A percentile compares a stretch with the other conserved stretches of the same genome.
These are phyloP conservation scores for Erythrobasidium hasegawianum DNA, from an alignment of 1,284 basidiomycete species.

Conservation along the genomic window DNA sequence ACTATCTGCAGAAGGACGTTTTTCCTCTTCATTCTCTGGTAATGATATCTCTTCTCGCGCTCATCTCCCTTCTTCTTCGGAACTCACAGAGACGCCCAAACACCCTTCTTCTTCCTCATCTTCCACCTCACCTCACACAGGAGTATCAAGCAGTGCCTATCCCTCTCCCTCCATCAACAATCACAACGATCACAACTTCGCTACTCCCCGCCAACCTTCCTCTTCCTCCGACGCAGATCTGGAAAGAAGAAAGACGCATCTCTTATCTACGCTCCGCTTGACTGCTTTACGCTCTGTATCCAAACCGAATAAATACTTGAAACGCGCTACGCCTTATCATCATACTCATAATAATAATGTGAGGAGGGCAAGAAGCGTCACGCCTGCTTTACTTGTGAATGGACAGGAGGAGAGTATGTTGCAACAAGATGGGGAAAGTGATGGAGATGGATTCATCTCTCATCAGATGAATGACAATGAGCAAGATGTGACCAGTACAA, in stretches of 20 bases:
- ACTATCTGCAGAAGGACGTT: conserved; percentile 10
- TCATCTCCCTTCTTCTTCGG: background rate
- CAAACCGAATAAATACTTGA: conserved; percentile 15
- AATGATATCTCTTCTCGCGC: conserved; percentile 4
- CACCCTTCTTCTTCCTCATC: conserved; percentile 1
- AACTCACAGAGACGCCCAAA: conserved; percentile 6
- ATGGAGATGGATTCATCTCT: background rate
- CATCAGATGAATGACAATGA: background rate
- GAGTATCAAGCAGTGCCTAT: background rate
- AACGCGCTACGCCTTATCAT: conserved; percentile 23
- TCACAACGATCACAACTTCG: too few species aligned
- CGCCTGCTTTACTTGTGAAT: background rate
- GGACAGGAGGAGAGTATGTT: background rate
- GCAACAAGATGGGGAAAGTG: background rate
- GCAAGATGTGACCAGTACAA: conserved; percentile 23
- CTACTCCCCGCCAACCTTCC: conserved; percentile 26
- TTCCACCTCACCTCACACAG: background rate
- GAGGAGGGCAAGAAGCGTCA: conserved; percentile 23
- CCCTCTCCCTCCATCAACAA: background rate
- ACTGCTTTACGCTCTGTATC: conserved; percentile 39
- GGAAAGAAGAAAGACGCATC: conserved; percentile 40
- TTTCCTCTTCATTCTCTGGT: background rate
- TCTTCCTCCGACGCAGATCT: conserved; percentile 32
- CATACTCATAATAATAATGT: background rate
- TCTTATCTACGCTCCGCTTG: conserved; percentile 41